These are phyloP conservation scores for Paecilomyces fulvus DNA, from an alignment of 2,329 filamentous ascomycete species.

Conservation along the genomic window DNA sequence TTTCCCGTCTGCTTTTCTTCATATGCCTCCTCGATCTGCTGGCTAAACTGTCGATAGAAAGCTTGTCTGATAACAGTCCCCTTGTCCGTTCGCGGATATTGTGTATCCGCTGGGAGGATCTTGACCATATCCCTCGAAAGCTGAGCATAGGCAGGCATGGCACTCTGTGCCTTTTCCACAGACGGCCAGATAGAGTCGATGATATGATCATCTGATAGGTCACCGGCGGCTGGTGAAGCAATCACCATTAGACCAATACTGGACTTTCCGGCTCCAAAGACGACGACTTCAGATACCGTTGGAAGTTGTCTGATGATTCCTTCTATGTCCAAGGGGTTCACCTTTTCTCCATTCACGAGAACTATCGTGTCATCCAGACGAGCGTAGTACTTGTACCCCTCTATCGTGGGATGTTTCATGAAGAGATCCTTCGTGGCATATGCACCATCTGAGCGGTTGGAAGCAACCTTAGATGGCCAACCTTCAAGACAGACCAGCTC, in stretches of 20 bases:
- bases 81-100: conserved; percentile 49
- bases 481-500: conserved; percentile 29
- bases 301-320: conserved; percentile 7
- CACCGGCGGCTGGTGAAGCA: conserved; percentile 36
- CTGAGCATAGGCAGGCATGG: conserved; percentile 44
- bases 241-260: conserved; percentile 40
- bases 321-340: conserved; percentile 11
- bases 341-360: conserved; percentile 13
- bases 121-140: conserved; percentile 47
- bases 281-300: conserved; percentile 4
- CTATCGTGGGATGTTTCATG: conserved; percentile 33
- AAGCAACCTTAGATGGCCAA: conserved; percentile 32
- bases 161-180: conserved; percentile 44
- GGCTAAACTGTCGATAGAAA: conserved; percentile 42
- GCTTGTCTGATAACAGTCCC: conserved; percentile 48
- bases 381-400: conserved; percentile 25
- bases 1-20: conserved; percentile 11
- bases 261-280: conserved; percentile 10
- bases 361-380: conserved; percentile 8
- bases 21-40: conserved; percentile 42
- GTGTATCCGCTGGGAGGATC: conserved; percentile 36
- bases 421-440: conserved; percentile 47
- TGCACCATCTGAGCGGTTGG: conserved; percentile 40
- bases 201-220: conserved; percentile 38
- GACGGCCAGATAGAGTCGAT: conserved; percentile 43